A percentile compares a stretch with the other conserved stretches of the same genome.
Evolutionary conservation across 1,284 basidiomycete genomes (phyloP).

Genomic region (Apiotrichum mycotoxinovorans): DNA sequence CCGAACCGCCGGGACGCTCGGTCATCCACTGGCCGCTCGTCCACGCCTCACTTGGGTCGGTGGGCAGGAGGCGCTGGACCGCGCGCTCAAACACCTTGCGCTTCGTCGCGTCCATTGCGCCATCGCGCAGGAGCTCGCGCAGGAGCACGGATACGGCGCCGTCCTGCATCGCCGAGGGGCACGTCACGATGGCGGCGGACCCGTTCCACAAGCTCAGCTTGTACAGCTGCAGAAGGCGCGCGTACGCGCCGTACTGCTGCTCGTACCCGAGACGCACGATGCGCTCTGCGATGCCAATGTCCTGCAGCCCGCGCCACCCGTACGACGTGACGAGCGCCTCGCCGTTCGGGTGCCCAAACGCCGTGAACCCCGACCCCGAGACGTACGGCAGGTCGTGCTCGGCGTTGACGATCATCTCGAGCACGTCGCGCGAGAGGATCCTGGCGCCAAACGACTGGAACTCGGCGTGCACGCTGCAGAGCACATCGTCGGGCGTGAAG

Average conservation of each 20-base stretch:
- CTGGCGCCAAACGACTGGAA: slow-evolving; percentile 4
- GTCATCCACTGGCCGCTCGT: slow-evolving; percentile 83
- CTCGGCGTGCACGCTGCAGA: neutral
- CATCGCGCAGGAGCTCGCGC: slow-evolving; percentile 3
- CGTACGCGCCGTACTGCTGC: neutral
- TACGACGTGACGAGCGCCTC: slow-evolving; percentile 11
- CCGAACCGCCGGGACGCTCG: slow-evolving; percentile 72
- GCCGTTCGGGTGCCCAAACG: slow-evolving; percentile 14
- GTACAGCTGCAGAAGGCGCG: slow-evolving; percentile 18
- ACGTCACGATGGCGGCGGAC: slow-evolving; percentile 9
- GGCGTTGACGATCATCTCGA: slow-evolving; percentile 11
- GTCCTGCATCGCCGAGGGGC: slow-evolving; percentile 20
- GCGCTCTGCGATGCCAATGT: slow-evolving; percentile 11
- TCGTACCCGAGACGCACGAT: slow-evolving; percentile 19
- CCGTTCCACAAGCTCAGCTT: slow-evolving; percentile 17
- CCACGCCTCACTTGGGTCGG: slow-evolving; percentile 60
- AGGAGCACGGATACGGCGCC: slow-evolving; percentile 8
- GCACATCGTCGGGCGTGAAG: slow-evolving; percentile 2
- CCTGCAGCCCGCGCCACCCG: slow-evolving; percentile 19
- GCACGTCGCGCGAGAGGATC: slow-evolving; percentile 4
- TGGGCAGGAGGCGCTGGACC: slow-evolving; percentile 10
- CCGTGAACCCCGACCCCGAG: slow-evolving; percentile 11
- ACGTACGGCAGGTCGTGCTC: slow-evolving; percentile 18
- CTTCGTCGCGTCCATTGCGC: neutral
- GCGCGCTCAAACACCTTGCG: slow-evolving; percentile 7